Evolutionary conservation across 2,329 filamentous ascomycete species (phyloP).

Genomic region (Cercospora berteroae): DNA sequence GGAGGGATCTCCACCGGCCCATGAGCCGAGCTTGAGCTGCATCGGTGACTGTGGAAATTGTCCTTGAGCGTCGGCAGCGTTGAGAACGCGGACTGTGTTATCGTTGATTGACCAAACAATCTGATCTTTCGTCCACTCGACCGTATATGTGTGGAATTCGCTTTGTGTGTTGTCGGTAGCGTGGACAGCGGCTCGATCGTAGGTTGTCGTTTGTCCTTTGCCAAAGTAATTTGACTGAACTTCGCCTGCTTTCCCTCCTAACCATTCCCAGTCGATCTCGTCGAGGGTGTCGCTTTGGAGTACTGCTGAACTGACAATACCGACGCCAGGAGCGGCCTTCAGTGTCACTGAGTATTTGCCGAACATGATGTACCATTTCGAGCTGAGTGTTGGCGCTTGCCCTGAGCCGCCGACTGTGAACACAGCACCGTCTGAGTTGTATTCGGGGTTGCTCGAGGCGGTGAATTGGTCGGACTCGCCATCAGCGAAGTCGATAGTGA

Average conservation of each 20-base stretch:
- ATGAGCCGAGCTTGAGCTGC: constrained; percentile 87
- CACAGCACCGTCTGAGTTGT: constrained; percentile 71
- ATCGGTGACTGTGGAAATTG: constrained; percentile 96
- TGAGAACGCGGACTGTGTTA: constrained; percentile 72
- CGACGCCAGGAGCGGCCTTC: constrained; percentile 81
- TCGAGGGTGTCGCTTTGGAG: constrained; percentile 88
- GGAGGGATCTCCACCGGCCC: constrained; percentile 82
- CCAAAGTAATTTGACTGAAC: constrained; percentile 98
- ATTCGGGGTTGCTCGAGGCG: constrained; percentile 62
- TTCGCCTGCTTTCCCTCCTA: constrained; percentile 71
- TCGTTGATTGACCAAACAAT: constrained; percentile 86
- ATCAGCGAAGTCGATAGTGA: constrained; percentile 78
- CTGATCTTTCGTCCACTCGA: constrained; percentile 86
- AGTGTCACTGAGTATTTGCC: constrained; percentile 82
- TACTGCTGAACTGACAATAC: constrained; percentile 90
- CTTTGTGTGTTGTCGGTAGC: constrained; percentile 65
- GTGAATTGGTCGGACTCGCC: constrained; percentile 77
- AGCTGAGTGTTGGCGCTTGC: constrained; percentile 80
- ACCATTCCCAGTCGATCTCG: constrained; percentile 97
- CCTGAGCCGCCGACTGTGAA: constrained; percentile 78
- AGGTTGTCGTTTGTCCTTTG: constrained; percentile 80
- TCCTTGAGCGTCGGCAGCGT: constrained; percentile 63
- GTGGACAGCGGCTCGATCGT: constrained; percentile 84
- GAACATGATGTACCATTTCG: constrained; percentile 99
- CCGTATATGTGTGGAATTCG: constrained; percentile 77